phyloP scores from a whole-genome alignment of 805 yeast genomes.

The Danielia oregonensis region DNA sequence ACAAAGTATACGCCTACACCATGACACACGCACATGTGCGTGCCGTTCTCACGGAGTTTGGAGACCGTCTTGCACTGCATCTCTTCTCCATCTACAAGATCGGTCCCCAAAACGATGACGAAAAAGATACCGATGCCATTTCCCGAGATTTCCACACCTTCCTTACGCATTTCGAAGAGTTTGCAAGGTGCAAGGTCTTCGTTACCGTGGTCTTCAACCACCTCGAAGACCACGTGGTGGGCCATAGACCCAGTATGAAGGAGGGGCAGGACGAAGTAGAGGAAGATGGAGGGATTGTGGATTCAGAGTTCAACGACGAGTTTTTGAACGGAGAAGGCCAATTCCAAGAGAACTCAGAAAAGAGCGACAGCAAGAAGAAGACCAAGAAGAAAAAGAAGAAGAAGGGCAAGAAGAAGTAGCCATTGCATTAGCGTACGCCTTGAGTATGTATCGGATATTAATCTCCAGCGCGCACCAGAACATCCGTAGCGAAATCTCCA shows the following conservation, averaged over 20 bases:
- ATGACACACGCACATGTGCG: not conserved
- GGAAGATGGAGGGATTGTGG: constrained; percentile 11
- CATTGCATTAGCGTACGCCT: not conserved
- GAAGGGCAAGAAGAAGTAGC: constrained; percentile 23
- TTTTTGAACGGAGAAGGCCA: constrained; percentile 27
- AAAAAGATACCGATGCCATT: constrained; percentile 6
- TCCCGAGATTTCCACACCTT: constrained; percentile 23
- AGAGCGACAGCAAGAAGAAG: constrained; percentile 2
- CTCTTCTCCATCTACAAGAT: not conserved
- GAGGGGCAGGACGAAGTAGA: constrained; percentile 6
- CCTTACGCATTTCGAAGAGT: constrained; percentile 26
- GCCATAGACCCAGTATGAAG: not conserved
- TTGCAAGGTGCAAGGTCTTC: constrained; percentile 25
- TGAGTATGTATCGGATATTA: not conserved
- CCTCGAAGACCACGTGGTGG: not conserved
- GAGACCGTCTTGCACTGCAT: not conserved
- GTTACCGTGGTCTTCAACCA: constrained; percentile 6
- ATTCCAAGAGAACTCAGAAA: constrained; percentile 10
- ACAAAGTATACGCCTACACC: constrained; percentile 1
- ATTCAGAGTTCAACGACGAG: constrained; percentile 28
- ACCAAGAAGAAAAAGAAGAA: constrained; percentile 27
- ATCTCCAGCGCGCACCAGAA: not conserved
- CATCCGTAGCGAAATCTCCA: constrained; percentile 13
- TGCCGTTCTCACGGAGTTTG: constrained; percentile 1
- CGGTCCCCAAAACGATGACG: not conserved